Evolutionary conservation across 129 eudicot species (phyloP).

Genomic region (Erigeron canadensis): DNA sequence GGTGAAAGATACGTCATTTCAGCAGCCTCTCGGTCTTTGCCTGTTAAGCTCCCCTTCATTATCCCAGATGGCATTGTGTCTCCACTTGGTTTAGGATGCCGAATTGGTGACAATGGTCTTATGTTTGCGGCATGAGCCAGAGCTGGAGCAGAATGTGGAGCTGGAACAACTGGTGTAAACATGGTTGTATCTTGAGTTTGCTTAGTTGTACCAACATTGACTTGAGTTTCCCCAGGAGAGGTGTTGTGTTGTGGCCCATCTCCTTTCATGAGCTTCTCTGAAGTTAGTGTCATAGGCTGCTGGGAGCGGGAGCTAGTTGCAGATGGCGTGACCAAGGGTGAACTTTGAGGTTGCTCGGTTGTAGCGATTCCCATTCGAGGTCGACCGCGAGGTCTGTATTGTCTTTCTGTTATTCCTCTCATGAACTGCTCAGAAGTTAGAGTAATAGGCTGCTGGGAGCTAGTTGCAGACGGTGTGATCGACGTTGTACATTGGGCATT

Average conservation of each 20-base stretch:
- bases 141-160: neutral
- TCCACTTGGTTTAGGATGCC: conserved; percentile 2
- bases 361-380: neutral
- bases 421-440: neutral
- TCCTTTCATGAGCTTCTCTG: neutral
- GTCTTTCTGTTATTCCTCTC: neutral
- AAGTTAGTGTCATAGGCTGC: neutral
- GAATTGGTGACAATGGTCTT: neutral
- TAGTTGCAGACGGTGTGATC: neutral
- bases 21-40: conserved; percentile 24
- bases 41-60: conserved; percentile 39
- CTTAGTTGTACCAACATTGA: neutral
- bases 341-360: conserved; percentile 14
- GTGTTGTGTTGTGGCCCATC: conserved; percentile 6
- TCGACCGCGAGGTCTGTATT: neutral
- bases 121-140: neutral
- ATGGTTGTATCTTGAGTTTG: conserved; percentile 17
- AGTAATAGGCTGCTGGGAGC: too few species aligned
- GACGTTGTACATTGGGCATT: conserved; percentile 17
- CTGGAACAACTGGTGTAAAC: neutral
- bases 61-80: conserved; percentile 11
- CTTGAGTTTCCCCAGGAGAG: neutral
- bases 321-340: conserved; percentile 6
- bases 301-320: neutral
- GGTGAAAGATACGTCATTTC: conserved; percentile 20